Percentiles rank a stretch among this genome's conserved stretches.
phyloP scores from a whole-genome alignment of 1,139 yeast species.

The Hyphopichia burtonii region DNA sequence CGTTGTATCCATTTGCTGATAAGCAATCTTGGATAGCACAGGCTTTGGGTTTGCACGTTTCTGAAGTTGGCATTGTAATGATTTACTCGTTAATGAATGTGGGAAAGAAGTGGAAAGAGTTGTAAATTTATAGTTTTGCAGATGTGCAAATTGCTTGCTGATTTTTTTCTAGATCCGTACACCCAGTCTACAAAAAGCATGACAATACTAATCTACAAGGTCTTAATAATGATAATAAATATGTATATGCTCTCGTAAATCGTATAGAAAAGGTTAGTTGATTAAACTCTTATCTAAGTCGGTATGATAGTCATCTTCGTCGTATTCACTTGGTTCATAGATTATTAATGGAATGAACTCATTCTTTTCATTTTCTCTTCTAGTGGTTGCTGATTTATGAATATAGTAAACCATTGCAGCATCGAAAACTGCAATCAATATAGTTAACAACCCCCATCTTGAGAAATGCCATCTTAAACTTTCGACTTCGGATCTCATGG shows the following conservation, averaged over 20 bases:
- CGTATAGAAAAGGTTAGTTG: conserved; percentile 1
- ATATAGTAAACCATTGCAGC: conserved; percentile 44
- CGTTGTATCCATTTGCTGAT: conserved; percentile 52
- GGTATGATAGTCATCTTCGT: conserved; percentile 48
- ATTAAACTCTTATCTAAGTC: conserved; percentile 32
- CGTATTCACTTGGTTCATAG: conserved; percentile 49
- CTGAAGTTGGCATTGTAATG: conserved; percentile 15
- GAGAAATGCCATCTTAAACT: conserved; percentile 92
- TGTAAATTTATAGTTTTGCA: too few species aligned
- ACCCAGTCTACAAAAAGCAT: too few species aligned
- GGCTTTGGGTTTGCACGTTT: conserved; percentile 66
- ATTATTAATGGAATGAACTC: conserved; percentile 47
- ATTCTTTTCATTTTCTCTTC: conserved; percentile 23
- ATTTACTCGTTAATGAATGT: not conserved
- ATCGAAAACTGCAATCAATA: conserved; percentile 42
- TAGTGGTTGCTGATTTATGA: conserved; percentile 26
- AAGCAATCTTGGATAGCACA: conserved; percentile 72
- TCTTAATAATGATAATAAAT: too few species aligned
- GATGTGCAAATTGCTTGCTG: not conserved
- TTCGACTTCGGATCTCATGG: conserved; percentile 83
- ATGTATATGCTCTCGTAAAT: not conserved
- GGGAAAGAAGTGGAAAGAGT: not conserved
- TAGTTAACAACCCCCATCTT: conserved; percentile 75
- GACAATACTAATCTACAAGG: too few species aligned
- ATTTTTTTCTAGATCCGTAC: not conserved